A percentile compares a stretch with the other conserved stretches of the same genome.
These are phyloP conservation scores for Myriosclerotinia duriaeana DNA, from an alignment of 2,329 filamentous ascomycete genomes.

Conservation along the genomic window DNA sequence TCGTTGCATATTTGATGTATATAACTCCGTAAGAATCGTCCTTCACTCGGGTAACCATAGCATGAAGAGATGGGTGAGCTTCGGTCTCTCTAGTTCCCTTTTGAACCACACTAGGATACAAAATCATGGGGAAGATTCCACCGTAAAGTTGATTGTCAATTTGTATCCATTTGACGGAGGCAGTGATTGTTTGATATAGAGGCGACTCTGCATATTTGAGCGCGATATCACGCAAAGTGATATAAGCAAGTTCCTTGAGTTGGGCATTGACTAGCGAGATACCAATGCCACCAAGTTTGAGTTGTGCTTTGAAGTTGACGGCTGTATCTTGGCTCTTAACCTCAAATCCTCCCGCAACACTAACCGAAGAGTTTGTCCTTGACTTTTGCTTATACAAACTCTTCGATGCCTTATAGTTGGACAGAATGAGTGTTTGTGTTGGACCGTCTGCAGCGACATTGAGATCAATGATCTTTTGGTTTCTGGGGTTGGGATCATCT, in stretches of 20 bases:
- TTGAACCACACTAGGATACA: constrained; percentile 96
- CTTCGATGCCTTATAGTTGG: constrained; percentile 89
- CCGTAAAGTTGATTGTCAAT: constrained; percentile 98
- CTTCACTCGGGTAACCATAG: constrained; percentile 90
- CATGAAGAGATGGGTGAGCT: constrained; percentile 89
- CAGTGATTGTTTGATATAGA: constrained; percentile 85
- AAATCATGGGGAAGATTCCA: constrained; percentile 93
- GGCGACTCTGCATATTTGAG: constrained; percentile 91
- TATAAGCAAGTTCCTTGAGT: constrained; percentile 85
- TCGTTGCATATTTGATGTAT: constrained; percentile 96
- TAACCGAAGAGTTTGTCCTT: constrained; percentile 51
- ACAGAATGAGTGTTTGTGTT: constrained; percentile 89
- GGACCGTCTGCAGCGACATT: constrained; percentile 95
- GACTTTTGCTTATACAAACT: constrained; percentile 76
- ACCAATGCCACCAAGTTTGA: constrained; percentile 86
- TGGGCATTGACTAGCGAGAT: constrained; percentile 92
- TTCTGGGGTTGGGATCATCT: constrained; percentile 49
- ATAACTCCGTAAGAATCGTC: constrained; percentile 97
- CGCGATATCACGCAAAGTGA: constrained; percentile 89
- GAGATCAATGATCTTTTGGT: constrained; percentile 89
- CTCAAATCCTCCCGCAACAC: constrained; percentile 73
- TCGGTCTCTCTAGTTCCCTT: constrained; percentile 95
- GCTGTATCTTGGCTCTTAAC: constrained; percentile 89
- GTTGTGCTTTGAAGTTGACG: constrained; percentile 83
- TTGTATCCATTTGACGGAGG: constrained; percentile 97